Evolutionary conservation across 164 flowering plant species (phyloP).

Genomic region (Litsea cubeba): DNA sequence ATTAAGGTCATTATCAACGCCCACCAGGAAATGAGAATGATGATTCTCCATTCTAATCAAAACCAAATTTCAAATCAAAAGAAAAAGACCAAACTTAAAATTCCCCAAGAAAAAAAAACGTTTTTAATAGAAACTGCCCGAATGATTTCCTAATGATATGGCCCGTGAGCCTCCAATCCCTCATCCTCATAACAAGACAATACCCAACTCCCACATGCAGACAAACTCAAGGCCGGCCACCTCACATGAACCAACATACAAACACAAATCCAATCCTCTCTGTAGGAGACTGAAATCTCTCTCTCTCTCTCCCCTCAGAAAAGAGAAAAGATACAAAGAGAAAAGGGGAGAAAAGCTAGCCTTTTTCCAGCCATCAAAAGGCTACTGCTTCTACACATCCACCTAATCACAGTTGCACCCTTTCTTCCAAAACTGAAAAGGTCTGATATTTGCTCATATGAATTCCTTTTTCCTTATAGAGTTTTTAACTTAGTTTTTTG

Average conservation of each 20-base stretch:
- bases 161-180: conserved; percentile 32
- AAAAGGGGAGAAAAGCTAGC: not conserved
- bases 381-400: conserved; percentile 6
- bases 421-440: conserved; percentile 22
- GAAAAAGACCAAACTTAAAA: not conserved
- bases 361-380: not conserved
- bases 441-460: conserved; percentile 14
- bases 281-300: not conserved
- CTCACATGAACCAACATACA: conserved; percentile 61
- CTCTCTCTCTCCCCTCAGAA: conserved; percentile 14
- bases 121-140: not conserved
- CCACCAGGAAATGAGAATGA: not conserved
- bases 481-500: conserved; percentile 26
- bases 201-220: conserved; percentile 44
- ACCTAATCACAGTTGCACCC: conserved; percentile 7
- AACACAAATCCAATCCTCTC: conserved; percentile 13
- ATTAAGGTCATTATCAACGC: conserved; percentile 5
- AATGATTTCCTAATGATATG: conserved; percentile 40
- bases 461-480: conserved; percentile 5
- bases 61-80: not conserved
- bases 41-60: not conserved
- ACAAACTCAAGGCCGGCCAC: conserved; percentile 64
- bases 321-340: conserved; percentile 1
- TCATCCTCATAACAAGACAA: conserved; percentile 35
- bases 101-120: not conserved